phyloP scores from a whole-genome alignment of 2,329 filamentous ascomycete species.

The Fusarium miscanthi region DNA sequence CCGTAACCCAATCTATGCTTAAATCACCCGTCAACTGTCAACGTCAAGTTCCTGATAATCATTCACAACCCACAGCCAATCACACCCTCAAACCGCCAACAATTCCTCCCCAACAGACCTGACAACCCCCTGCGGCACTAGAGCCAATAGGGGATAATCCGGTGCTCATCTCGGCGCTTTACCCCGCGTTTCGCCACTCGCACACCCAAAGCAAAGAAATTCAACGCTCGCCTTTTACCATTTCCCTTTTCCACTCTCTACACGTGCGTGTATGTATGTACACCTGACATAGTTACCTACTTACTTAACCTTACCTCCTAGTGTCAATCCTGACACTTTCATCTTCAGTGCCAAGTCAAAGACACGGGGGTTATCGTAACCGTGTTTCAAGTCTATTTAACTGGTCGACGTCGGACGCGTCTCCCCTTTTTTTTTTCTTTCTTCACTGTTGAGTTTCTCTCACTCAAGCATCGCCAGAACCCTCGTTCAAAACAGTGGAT shows the following conservation, averaged over 20 bases:
- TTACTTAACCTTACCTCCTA: neutral
- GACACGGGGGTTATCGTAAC: neutral
- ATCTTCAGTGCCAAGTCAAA: conserved; percentile 6
- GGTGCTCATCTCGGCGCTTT: conserved; percentile 24
- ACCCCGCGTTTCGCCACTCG: conserved; percentile 34
- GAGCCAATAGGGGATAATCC: conserved; percentile 24
- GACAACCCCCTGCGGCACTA: conserved; percentile 4
- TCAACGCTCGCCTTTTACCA: conserved; percentile 15
- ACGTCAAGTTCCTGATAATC: conserved; percentile 8
- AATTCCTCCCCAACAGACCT: conserved; percentile 21
- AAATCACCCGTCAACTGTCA: neutral
- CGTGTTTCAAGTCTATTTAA: conserved; percentile 23
- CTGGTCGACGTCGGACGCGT: conserved; percentile 32
- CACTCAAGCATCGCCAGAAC: conserved; percentile 2
- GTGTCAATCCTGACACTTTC: conserved; percentile 1
- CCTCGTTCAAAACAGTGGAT: conserved; percentile 13
- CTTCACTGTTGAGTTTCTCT: neutral
- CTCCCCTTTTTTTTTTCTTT: neutral
- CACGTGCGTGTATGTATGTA: neutral
- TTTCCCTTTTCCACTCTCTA: neutral
- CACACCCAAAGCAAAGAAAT: conserved; percentile 9
- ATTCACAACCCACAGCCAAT: conserved; percentile 4
- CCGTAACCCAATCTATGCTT: neutral
- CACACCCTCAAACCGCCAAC: neutral
- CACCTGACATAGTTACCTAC: neutral